These are phyloP conservation scores for Macrophomina tecta DNA, from an alignment of 2,329 filamentous ascomycete species.

Conservation along the genomic window DNA sequence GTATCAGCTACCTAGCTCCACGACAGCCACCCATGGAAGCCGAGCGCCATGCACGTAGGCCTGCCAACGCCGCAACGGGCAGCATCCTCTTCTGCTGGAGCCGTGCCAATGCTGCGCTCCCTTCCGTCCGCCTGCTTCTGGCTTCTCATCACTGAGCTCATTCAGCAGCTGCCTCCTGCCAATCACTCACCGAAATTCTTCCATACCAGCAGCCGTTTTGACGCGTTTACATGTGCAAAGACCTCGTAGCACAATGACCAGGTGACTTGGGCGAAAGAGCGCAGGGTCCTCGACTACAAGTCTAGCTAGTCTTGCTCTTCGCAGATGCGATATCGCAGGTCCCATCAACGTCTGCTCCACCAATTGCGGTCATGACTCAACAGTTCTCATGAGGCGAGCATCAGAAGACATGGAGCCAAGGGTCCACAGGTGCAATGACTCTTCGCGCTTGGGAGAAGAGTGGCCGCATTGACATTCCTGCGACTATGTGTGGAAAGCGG, in stretches of 20 bases:
- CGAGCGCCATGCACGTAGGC: no score
- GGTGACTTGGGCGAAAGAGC: no score
- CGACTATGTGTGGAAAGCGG: background rate
- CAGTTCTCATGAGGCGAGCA: background rate
- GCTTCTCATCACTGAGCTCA: background rate
- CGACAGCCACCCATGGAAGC: no score
- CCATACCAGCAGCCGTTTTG: no score
- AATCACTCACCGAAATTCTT: background rate
- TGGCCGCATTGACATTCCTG: background rate
- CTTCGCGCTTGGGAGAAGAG: background rate
- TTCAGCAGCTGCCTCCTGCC: background rate
- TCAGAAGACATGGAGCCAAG: slow-evolving; percentile 20
- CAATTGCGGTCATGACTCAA: background rate
- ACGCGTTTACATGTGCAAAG: no score
- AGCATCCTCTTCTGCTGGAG: no score
- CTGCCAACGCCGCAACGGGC: no score
- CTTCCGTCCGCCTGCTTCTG: no score
- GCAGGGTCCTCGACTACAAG: background rate
- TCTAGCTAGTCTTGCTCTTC: background rate
- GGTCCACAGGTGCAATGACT: slow-evolving; percentile 15
- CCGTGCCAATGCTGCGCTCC: no score
- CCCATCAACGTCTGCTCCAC: background rate
- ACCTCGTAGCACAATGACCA: no score
- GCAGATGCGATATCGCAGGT: slow-evolving; percentile 11
- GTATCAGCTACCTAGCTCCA: background rate